Evolutionary conservation across 768 basidiomycete species (phyloP).

Genomic region (Phaeotremella fagi): DNA sequence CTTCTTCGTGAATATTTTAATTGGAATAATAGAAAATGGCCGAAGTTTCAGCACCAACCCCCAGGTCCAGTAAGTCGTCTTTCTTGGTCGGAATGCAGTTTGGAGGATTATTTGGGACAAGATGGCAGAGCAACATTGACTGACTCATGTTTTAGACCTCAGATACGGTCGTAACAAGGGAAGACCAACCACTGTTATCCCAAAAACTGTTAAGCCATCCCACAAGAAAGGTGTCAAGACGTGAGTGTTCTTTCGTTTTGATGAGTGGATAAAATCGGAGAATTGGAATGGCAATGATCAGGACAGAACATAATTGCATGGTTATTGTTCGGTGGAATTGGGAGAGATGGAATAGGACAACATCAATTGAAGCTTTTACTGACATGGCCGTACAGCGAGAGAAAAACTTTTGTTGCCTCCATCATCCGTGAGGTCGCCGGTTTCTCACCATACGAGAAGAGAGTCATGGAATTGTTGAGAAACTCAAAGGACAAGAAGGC

Average conservation of each 20-base stretch:
- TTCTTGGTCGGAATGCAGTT: neutral
- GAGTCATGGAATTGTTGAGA: conserved; percentile 95
- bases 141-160: conserved; percentile 57
- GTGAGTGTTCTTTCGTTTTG: conserved; percentile 23
- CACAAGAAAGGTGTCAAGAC: conserved; percentile 90
- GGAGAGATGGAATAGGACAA: too few species aligned
- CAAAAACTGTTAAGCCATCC: conserved; percentile 68
- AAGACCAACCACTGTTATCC: conserved; percentile 78
- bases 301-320: too few species aligned
- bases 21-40: conserved; percentile 30
- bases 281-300: too few species aligned
- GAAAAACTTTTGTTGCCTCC: conserved; percentile 89
- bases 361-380: too few species aligned
- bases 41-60: conserved; percentile 36
- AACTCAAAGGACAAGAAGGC: conserved; percentile 99
- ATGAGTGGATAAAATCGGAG: neutral
- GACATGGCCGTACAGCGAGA: conserved; percentile 57
- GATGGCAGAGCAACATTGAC: neutral
- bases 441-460: conserved; percentile 94
- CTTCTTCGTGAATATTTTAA: too few species aligned
- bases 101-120: neutral
- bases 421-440: conserved; percentile 95
- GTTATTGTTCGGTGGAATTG: too few species aligned
- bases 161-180: conserved; percentile 82
- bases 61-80: conserved; percentile 43